These are phyloP conservation scores for Wickerhamomyces sp. DNA, from an alignment of 1,139 yeast genomes.

Conservation along the genomic window DNA sequence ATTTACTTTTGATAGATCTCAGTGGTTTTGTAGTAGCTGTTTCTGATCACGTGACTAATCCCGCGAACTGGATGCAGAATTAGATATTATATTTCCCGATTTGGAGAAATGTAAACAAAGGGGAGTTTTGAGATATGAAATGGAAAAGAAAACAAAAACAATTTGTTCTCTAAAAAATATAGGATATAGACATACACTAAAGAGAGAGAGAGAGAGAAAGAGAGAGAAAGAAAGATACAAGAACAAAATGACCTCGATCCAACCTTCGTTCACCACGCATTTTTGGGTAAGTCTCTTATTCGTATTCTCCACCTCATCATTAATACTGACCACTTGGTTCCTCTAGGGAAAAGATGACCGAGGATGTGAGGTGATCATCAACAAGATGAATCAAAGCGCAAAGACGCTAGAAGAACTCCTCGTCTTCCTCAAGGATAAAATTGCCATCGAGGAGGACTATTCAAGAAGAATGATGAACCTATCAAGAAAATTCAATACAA, in stretches of 20 bases:
- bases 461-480: constrained; percentile 47
- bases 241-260: constrained; percentile 2
- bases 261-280: constrained; percentile 37
- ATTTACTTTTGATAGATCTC: no score
- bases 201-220: background rate
- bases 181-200: background rate
- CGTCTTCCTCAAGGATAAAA: constrained; percentile 39
- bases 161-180: background rate
- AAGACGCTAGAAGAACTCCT: constrained; percentile 41
- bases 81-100: constrained; percentile 11
- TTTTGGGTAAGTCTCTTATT: constrained; percentile 37
- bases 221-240: background rate
- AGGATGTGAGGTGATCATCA: constrained; percentile 43
- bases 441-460: constrained; percentile 70
- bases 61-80: no score
- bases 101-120: constrained; percentile 18
- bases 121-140: background rate
- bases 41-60: no score
- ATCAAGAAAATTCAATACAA: constrained; percentile 34
- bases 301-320: background rate
- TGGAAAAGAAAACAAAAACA: background rate
- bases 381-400: constrained; percentile 45
- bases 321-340: constrained; percentile 3
- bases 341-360: constrained; percentile 45
- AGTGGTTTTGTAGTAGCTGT: no score